Percentiles rank a stretch among this genome's conserved stretches.
Evolutionary conservation across 805 yeast species (phyloP).

Genomic region (Henningerozyma blattae): DNA sequence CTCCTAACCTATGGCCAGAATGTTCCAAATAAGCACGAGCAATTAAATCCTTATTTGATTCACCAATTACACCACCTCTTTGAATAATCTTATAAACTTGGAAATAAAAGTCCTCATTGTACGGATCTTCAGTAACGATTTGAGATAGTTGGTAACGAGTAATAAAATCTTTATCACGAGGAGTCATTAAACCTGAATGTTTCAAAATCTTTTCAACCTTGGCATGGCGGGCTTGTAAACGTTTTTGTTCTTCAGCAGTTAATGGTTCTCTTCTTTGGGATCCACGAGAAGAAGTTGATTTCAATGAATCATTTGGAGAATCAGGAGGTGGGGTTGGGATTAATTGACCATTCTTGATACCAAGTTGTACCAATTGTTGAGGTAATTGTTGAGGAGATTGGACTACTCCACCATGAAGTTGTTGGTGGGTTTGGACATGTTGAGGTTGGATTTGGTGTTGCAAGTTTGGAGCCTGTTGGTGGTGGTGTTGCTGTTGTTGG

Average conservation of each 20-base stretch:
- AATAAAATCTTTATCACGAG: conserved; percentile 91
- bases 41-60: conserved; percentile 57
- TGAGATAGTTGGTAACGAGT: conserved; percentile 91
- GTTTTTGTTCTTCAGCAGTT: conserved; percentile 63
- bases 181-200: conserved; percentile 91
- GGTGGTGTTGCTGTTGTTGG: conserved; percentile 4
- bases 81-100: conserved; percentile 79
- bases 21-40: conserved; percentile 88
- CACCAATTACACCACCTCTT: conserved; percentile 30
- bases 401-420: too few species aligned
- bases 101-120: conserved; percentile 90
- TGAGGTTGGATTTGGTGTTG: conserved; percentile 19
- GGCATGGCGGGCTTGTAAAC: conserved; percentile 54
- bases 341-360: background rate
- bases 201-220: conserved; percentile 65
- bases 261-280: conserved; percentile 30
- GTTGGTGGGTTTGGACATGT: conserved; percentile 17
- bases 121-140: conserved; percentile 94
- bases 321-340: background rate
- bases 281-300: conserved; percentile 1
- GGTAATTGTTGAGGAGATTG: too few species aligned
- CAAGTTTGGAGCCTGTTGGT: background rate
- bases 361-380: too few species aligned
- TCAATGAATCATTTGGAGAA: background rate
- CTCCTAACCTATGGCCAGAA: conserved; percentile 84